A percentile compares a stretch with the other conserved stretches of the same genome.
Conservation (phyloP, 345 rosid genomes). For the Cardamine resedifolia region DNA sequence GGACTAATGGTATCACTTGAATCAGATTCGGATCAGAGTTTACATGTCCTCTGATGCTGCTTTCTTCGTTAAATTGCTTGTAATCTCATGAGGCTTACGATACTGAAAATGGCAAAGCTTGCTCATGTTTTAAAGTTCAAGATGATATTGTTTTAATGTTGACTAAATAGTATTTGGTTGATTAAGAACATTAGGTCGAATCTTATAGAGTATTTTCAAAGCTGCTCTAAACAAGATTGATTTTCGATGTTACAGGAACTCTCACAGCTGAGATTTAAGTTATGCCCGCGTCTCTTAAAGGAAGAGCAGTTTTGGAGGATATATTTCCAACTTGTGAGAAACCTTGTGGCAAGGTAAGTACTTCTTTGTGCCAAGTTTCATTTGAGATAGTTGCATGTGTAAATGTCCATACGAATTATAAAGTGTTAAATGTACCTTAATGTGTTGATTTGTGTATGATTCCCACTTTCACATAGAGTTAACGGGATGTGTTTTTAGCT, state of each 20-base stretch:
- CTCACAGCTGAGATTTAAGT: slow-evolving; percentile 70
- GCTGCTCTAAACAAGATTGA: slow-evolving; percentile 6
- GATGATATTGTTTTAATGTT: background rate
- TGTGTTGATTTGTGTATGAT: background rate
- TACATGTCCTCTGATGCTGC: background rate
- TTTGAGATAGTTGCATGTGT: slow-evolving; percentile 2
- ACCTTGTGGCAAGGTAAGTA: slow-evolving; percentile 63
- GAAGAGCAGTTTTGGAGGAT: slow-evolving; percentile 83
- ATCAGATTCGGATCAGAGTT: background rate
- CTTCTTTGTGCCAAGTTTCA: background rate
- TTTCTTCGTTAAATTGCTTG: background rate
- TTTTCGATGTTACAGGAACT: slow-evolving; percentile 59
- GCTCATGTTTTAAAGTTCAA: background rate
- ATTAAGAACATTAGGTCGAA: background rate
- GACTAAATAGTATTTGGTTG: background rate
- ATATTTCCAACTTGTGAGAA: slow-evolving; percentile 72
- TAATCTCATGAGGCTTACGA: background rate
- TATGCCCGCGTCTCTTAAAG: slow-evolving; percentile 76
- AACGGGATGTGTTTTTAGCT: background rate
- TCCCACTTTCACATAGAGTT: background rate
- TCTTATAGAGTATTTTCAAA: background rate
- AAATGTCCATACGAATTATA: background rate
- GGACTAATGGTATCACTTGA: background rate
- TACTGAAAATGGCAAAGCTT: background rate
- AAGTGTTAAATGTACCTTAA: background rate